Evolutionary conservation across 139 green algal species (phyloP).

Genomic region (Coelastrella sp.): DNA sequence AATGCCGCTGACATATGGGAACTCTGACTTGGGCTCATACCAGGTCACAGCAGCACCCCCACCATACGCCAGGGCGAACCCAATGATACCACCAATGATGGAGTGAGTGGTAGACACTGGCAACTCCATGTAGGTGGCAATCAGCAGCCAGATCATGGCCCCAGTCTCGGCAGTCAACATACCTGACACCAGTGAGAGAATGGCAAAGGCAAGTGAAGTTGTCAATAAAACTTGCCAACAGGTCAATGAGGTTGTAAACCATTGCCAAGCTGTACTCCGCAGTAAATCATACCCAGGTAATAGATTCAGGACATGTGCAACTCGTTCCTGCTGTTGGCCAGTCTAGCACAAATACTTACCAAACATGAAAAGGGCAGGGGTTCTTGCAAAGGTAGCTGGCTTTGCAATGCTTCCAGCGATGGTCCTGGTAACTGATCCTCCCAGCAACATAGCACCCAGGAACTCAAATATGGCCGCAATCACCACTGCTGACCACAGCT

Average conservation of each 20-base stretch:
- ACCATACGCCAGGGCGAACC: constrained; percentile 61
- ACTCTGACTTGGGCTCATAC: constrained; percentile 40
- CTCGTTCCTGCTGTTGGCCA: too few relatives aligned
- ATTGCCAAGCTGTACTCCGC: too few relatives aligned
- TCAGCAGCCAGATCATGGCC: constrained; percentile 55
- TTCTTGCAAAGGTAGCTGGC: constrained; percentile 25
- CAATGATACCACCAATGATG: constrained; percentile 61
- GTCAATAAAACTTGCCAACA: too few relatives aligned
- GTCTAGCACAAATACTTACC: neutral
- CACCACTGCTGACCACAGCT: constrained; percentile 27
- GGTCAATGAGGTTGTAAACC: too few relatives aligned
- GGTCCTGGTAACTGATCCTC: constrained; percentile 33
- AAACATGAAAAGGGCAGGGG: constrained; percentile 32
- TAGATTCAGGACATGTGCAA: too few relatives aligned
- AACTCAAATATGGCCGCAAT: constrained; percentile 63
- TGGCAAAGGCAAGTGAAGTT: neutral
- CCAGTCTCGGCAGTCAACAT: constrained; percentile 46
- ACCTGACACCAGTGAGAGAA: neutral
- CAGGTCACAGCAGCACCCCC: constrained; percentile 46
- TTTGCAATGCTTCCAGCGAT: constrained; percentile 45
- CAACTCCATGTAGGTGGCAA: constrained; percentile 71
- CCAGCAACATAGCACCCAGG: constrained; percentile 35
- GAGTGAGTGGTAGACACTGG: constrained; percentile 80
- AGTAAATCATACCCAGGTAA: too few relatives aligned
- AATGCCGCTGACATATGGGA: constrained; percentile 52